Evolutionary conservation across 495 filamentous ascomycete species (phyloP), one percentile per base, ranked within the genome.

Genomic region (Talaromyces adpressus): DNA sequence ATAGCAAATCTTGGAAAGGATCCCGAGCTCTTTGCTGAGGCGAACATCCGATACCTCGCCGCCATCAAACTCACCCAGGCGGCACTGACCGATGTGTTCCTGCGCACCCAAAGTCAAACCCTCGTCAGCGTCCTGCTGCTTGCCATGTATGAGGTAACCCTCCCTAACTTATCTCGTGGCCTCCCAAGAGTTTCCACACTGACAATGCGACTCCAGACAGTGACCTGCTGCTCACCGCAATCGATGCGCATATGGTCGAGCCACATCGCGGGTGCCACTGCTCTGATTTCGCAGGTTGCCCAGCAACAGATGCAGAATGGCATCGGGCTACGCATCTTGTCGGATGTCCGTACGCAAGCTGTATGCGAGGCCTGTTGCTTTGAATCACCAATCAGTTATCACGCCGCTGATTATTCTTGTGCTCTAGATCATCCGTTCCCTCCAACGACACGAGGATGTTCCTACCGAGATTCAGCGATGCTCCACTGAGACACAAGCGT

Each of bases 111-210:
- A 47, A 47, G 6, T 6, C 39, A 47, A 47, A 47, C 39, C n/a
- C 39, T 47, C 39, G 39, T 47, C 39, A 47, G 39, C 6, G 52
- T 54, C 18, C 52, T 54, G 52, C 23, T 54, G 52, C 52, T 54
- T 8, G 52, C 52, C 23, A 54, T 54, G 52, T 54, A 54, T 54
- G 52, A 54, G 23, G 52, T 54, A 54, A 54, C 39, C 3, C 52
- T 4, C 18, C 52, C 1, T 1, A 54, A 54, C n/a, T 6, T 47
- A 47, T 47, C 39, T 47, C 39, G 39, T 47, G 2, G 52, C 1
- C 41, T 6, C 12, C 18, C 12, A 2, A 47, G 18, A 4, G 23
- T 20, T 4, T 11, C 1, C 12, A 54, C 52, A 8, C 11, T 27
- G 52, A 54, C 23, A 54, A 18, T 20, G 18, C 12, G 52, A 54